Evolutionary conservation across 2,329 filamentous ascomycete species (phyloP).

Genomic region (Cladosporium halotolerans): DNA sequence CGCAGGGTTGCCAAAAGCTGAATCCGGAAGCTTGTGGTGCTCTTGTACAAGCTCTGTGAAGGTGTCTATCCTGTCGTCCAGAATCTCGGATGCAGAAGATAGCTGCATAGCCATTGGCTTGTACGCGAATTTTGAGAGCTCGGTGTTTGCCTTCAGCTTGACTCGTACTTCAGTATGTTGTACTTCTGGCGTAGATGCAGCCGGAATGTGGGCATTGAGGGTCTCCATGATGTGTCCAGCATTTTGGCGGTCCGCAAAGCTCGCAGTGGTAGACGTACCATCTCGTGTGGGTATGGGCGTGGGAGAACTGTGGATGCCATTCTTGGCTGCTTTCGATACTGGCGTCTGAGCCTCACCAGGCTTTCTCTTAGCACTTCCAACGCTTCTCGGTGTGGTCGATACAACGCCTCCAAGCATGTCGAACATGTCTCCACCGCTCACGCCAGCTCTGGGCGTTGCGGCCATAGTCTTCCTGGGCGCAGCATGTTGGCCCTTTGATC

Average conservation of each 20-base stretch:
- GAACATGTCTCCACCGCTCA: conserved; percentile 63
- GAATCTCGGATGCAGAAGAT: conserved; percentile 82
- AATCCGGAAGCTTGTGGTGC: conserved; percentile 68
- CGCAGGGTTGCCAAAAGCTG: conserved; percentile 79
- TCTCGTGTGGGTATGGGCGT: conserved; percentile 34
- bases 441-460: conserved; percentile 53
- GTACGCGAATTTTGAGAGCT: conserved; percentile 85
- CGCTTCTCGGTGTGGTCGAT: conserved; percentile 34
- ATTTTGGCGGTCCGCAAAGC: conserved; percentile 69
- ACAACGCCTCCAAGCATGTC: conserved; percentile 51
- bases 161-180: conserved; percentile 71
- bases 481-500: conserved; percentile 59
- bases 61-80: conserved; percentile 92
- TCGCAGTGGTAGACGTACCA: conserved; percentile 6
- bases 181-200: conserved; percentile 38
- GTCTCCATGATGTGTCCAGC: conserved; percentile 77
- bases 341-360: conserved; percentile 45
- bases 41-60: conserved; percentile 70
- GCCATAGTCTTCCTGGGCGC: conserved; percentile 51
- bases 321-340: conserved; percentile 39
- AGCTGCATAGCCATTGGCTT: conserved; percentile 93
- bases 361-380: conserved; percentile 41
- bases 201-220: conserved; percentile 67
- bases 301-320: conserved; percentile 41
- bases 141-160: conserved; percentile 77